Conservation (phyloP, 345 rosid species). For the Hypericum androsaemum region DNA sequence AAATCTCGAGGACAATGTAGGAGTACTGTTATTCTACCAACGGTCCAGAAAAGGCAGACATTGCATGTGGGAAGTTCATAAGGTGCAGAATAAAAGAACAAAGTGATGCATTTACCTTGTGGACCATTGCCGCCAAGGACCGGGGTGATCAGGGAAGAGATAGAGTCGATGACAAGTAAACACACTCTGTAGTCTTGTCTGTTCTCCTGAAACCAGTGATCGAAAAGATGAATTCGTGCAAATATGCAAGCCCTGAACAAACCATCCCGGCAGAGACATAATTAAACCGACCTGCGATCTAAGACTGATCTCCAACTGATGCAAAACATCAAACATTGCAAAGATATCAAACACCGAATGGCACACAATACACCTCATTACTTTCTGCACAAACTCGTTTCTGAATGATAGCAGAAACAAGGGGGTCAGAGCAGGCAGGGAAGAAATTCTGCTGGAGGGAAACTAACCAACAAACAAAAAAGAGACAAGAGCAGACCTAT, state of each 20-base stretch:
- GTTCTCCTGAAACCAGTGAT: conserved; percentile 25
- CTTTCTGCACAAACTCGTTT: conserved; percentile 25
- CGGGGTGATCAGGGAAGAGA: conserved; percentile 70
- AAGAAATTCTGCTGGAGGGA: no score
- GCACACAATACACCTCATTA: conserved; percentile 53
- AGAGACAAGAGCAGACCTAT: conserved; percentile 1
- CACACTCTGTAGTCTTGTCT: conserved; percentile 23
- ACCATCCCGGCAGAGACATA: conserved; percentile 7
- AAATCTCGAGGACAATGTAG: no score
- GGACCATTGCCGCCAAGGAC: conserved; percentile 59
- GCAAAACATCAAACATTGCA: conserved; percentile 49
- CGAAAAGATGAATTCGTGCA: conserved; percentile 5
- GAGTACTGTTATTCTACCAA: no score
- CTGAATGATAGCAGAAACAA: conserved; percentile 14
- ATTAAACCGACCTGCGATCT: conserved; percentile 42
- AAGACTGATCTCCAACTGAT: conserved; percentile 37
- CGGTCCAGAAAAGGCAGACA: no score
- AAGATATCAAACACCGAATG: conserved; percentile 59
- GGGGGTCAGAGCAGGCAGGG: background rate
- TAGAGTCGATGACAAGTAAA: conserved; percentile 60
- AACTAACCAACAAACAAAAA: background rate
- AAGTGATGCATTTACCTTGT: conserved; percentile 35
- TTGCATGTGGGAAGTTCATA: no score
- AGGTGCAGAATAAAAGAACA: no score
- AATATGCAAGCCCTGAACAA: conserved; percentile 3